Evolutionary conservation across 352 stramenopile genomes (phyloP).

Genomic region (Blastocystis sp.): DNA sequence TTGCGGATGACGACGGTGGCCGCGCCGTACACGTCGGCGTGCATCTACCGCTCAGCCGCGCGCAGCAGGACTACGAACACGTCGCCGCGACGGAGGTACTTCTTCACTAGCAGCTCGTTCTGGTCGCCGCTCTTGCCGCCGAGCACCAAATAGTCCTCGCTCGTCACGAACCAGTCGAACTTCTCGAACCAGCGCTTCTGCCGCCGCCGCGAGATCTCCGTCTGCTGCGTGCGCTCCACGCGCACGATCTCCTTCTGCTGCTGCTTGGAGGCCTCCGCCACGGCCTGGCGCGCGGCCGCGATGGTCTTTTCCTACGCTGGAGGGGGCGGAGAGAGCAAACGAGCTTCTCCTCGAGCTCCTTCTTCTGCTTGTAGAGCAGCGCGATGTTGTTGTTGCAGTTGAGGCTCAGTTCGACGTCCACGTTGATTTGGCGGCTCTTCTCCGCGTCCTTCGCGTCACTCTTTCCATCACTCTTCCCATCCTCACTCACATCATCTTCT

Average conservation of each 20-base stretch:
- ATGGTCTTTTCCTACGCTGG: conserved; percentile 73
- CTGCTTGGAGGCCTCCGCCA: conserved; percentile 79
- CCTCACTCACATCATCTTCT: conserved; percentile 8
- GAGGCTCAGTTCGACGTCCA: conserved; percentile 76
- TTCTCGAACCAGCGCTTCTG: conserved; percentile 84
- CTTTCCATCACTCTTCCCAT: neutral
- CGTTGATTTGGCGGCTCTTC: conserved; percentile 70
- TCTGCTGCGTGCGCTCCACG: conserved; percentile 76
- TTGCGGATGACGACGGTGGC: conserved; percentile 65
- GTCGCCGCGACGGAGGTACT: conserved; percentile 82
- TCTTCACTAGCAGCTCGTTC: conserved; percentile 82
- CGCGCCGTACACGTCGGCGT: conserved; percentile 81
- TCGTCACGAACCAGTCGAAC: conserved; percentile 84
- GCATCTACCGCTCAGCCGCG: conserved; percentile 71
- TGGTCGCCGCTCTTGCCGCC: conserved; percentile 81
- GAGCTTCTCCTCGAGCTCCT: conserved; percentile 70
- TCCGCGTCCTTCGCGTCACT: conserved; percentile 1
- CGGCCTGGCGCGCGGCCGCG: conserved; percentile 80
- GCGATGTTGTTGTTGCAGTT: conserved; percentile 78
- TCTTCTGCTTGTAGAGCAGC: conserved; percentile 84
- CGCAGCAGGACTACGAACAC: conserved; percentile 73
- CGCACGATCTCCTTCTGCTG: conserved; percentile 75
- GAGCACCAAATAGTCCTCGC: conserved; percentile 81
- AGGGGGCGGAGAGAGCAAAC: neutral
- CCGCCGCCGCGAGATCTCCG: conserved; percentile 76